Percentiles rank a stretch among this genome's conserved stretches.
Evolutionary conservation across 2,329 filamentous ascomycete species (phyloP).

Genomic region (Daldinia sp.): DNA sequence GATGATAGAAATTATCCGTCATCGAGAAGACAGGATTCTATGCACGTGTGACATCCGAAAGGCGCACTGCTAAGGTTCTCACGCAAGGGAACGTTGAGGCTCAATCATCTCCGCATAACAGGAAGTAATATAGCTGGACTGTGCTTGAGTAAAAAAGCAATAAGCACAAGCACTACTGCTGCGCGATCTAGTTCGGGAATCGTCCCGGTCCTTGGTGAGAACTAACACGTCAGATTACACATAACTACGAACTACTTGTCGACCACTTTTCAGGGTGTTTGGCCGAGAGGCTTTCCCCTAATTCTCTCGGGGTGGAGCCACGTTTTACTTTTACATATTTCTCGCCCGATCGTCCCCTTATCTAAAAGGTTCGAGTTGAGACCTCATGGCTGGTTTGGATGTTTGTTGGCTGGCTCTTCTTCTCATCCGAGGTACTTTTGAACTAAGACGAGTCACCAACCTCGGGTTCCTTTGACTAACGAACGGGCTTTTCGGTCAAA

Average conservation of each 20-base stretch:
- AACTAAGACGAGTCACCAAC: constrained; percentile 1
- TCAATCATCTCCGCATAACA: constrained; percentile 16
- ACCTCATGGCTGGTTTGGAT: neutral
- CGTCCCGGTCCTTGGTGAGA: constrained; percentile 20
- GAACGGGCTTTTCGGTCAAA: constrained; percentile 10
- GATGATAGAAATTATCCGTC: neutral
- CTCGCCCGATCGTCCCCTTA: constrained; percentile 10
- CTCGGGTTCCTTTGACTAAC: neutral
- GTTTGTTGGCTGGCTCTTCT: neutral
- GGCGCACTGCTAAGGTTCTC: constrained; percentile 4
- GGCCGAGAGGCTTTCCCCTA: constrained; percentile 7
- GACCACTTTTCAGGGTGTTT: neutral
- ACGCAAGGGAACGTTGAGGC: constrained; percentile 23
- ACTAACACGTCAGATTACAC: constrained; percentile 24
- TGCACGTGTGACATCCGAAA: constrained; percentile 1
- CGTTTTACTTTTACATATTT: constrained; percentile 2
- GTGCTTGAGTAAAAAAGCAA: neutral
- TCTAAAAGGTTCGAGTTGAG: neutral
- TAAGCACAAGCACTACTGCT: constrained; percentile 2
- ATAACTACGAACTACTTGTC: no score
- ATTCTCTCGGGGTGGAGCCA: neutral
- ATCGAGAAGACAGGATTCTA: neutral
- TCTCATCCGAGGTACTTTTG: constrained; percentile 2
- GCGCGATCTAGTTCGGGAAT: constrained; percentile 29
- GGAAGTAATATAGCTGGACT: constrained; percentile 1